These are phyloP conservation scores for Lathyrus sativus DNA, from an alignment of 306 rosid species.

Conservation along the genomic window DNA sequence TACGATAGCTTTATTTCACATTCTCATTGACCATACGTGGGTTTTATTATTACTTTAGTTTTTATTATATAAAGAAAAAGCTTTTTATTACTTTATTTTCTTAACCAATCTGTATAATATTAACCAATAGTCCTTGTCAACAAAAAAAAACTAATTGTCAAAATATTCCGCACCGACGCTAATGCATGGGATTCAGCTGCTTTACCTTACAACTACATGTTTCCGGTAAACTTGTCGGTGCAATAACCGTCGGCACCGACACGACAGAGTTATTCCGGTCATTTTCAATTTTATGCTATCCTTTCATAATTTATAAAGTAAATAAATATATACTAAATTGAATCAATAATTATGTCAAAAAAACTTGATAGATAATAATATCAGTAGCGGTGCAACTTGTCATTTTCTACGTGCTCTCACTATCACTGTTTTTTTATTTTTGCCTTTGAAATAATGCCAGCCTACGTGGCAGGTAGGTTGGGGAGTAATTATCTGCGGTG, in stretches of 20 bases:
- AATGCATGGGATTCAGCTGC: constrained; percentile 41
- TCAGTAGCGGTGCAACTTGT: constrained; percentile 26
- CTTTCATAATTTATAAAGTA: not conserved
- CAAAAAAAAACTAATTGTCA: no score
- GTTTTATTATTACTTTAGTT: not conserved
- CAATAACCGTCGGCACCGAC: constrained; percentile 72
- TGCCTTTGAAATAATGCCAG: not conserved
- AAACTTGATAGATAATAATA: not conserved
- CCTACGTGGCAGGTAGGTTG: constrained; percentile 27
- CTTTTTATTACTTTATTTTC: not conserved
- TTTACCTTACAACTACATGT: constrained; percentile 26
- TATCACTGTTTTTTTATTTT: not conserved
- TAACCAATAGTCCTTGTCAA: constrained; percentile 29
- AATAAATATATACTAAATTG: not conserved
- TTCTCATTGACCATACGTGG: no score
- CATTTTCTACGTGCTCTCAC: constrained; percentile 24
- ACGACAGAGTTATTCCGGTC: constrained; percentile 53
- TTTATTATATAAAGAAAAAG: no score
- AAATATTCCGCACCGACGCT: constrained; percentile 48
- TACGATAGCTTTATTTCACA: no score
- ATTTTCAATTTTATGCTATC: not conserved
- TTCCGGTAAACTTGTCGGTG: constrained; percentile 38
- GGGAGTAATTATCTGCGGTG: constrained; percentile 18
- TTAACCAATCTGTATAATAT: not conserved
- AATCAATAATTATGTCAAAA: not conserved